Percentiles rank a stretch among this genome's conserved stretches.
These are phyloP conservation scores for Ilex aquifolium DNA, from an alignment of 257 asterid genomes.

Conservation along the genomic window DNA sequence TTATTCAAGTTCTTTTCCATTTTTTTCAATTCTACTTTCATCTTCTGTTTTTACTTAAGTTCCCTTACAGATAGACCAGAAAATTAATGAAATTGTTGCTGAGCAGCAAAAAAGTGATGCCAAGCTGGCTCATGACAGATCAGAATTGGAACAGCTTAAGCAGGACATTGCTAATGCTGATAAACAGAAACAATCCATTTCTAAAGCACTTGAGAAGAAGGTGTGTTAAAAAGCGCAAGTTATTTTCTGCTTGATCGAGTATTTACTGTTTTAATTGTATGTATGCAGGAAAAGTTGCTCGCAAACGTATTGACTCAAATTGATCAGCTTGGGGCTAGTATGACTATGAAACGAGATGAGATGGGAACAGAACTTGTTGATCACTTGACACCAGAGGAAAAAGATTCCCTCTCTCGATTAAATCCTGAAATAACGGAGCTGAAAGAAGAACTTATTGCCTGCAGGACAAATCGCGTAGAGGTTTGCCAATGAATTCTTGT, in stretches of 20 bases:
- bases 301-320: slow-evolving; percentile 71
- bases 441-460: slow-evolving; percentile 66
- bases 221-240: slow-evolving; percentile 29
- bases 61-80: slow-evolving; percentile 78
- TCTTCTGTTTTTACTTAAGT: slow-evolving; percentile 55
- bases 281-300: slow-evolving; percentile 77
- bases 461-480: slow-evolving; percentile 86
- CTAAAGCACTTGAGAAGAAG: slow-evolving; percentile 81
- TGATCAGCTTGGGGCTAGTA: slow-evolving; percentile 79
- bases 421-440: slow-evolving; percentile 83
- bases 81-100: slow-evolving; percentile 81
- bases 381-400: slow-evolving; percentile 91
- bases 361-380: slow-evolving; percentile 97
- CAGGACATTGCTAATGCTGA: slow-evolving; percentile 74
- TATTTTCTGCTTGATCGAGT: background rate
- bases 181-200: slow-evolving; percentile 73
- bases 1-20: no score
- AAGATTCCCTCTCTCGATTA: slow-evolving; percentile 71
- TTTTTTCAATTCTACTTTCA: slow-evolving; percentile 2
- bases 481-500: slow-evolving; percentile 32
- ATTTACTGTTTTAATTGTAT: background rate
- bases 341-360: slow-evolving; percentile 75
- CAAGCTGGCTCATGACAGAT: slow-evolving; percentile 86
- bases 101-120: slow-evolving; percentile 99
- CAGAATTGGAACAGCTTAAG: slow-evolving; percentile 74